These are phyloP conservation scores for Astrothelium macrocarpum DNA, from an alignment of 495 filamentous ascomycete genomes.

Conservation along the genomic window DNA sequence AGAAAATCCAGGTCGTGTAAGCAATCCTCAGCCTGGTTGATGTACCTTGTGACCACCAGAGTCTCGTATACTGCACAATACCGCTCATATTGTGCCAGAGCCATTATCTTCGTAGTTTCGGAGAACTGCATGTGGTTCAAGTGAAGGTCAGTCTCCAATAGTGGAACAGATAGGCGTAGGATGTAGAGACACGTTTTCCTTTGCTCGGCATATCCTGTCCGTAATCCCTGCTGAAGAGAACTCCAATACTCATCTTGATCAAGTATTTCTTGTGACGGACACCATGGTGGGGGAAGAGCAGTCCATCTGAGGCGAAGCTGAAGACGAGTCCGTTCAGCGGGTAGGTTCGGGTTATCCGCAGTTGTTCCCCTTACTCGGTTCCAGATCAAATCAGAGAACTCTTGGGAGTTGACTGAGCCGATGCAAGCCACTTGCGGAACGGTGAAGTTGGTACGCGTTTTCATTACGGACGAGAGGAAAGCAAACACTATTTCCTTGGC, in stretches of 20 bases:
- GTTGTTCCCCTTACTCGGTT: background rate
- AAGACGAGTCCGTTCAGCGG: background rate
- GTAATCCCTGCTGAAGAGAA: constrained; percentile 32
- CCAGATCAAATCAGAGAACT: background rate
- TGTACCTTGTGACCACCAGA: constrained; percentile 32
- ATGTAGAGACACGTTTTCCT: constrained; percentile 39
- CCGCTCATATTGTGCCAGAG: constrained; percentile 21
- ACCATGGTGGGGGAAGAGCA: constrained; percentile 14
- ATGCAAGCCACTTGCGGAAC: background rate
- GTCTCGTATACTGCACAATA: constrained; percentile 33
- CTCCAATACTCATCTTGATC: constrained; percentile 31
- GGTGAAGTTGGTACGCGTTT: background rate
- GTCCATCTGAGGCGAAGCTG: constrained; percentile 23
- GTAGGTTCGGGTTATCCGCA: background rate
- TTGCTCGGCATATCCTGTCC: constrained; percentile 33
- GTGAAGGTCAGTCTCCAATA: constrained; percentile 17
- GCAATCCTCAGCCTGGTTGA: constrained; percentile 34
- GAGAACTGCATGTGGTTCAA: constrained; percentile 4
- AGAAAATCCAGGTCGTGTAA: constrained; percentile 26
- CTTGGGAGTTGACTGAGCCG: background rate
- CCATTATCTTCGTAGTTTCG: background rate
- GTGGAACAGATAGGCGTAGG: constrained; percentile 28
- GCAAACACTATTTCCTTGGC: constrained; percentile 1
- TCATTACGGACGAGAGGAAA: background rate
- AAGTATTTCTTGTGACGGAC: constrained; percentile 10